Conservation (phyloP, 805 yeast species). For the Wickerhamiella occidentalis region DNA sequence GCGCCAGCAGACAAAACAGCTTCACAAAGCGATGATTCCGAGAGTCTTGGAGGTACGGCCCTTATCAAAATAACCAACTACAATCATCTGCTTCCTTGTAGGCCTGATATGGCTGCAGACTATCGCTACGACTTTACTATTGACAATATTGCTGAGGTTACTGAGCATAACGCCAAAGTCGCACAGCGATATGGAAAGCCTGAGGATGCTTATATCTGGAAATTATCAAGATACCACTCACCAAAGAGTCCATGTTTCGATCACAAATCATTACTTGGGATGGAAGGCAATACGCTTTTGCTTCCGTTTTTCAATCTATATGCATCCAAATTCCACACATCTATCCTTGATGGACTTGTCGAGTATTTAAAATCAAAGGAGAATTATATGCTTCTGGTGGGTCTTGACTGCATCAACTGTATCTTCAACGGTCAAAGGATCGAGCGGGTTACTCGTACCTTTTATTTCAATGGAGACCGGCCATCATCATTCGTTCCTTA, state of each 20-base stretch:
- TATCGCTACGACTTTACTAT: slow-evolving; percentile 31
- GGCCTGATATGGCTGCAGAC: slow-evolving; percentile 41
- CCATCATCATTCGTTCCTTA: background rate
- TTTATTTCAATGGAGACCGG: background rate
- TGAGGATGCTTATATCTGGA: slow-evolving; percentile 69
- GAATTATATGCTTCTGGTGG: slow-evolving; percentile 77
- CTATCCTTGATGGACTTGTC: slow-evolving; percentile 45
- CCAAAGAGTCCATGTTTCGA: background rate
- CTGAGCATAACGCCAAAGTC: slow-evolving; percentile 56
- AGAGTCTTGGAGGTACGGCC: background rate
- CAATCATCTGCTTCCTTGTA: slow-evolving; percentile 59
- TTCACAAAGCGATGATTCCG: background rate
- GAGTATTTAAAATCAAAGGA: slow-evolving; percentile 48
- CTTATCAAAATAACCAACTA: slow-evolving; percentile 40
- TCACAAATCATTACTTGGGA: background rate
- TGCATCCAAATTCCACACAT: background rate
- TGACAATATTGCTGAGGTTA: slow-evolving; percentile 44
- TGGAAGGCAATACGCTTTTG: background rate
- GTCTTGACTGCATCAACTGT: slow-evolving; percentile 13
- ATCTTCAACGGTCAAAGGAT: background rate
- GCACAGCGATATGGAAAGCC: slow-evolving; percentile 50
- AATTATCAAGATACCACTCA: slow-evolving; percentile 16
- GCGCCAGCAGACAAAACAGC: background rate
- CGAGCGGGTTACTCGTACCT: background rate
- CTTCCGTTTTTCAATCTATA: slow-evolving; percentile 2